Percentiles rank a stretch among this genome's conserved stretches.
Conservation (phyloP, 2,329 filamentous ascomycete species). For the Neonectria magnoliae region DNA sequence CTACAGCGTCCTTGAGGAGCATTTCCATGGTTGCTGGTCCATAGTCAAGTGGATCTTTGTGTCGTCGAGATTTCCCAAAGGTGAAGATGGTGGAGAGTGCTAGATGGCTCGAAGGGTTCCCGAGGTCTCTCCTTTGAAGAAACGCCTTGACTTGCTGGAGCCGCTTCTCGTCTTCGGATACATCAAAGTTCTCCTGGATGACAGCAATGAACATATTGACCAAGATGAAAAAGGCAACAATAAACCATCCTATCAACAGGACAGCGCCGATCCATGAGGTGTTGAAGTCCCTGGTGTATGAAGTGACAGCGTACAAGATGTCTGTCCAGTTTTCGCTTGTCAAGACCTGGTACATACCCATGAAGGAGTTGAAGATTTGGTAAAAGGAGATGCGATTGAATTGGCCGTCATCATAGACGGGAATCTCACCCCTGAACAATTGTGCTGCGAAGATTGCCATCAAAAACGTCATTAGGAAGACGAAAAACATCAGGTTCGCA, state of each 20-base stretch:
- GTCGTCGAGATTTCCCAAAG: constrained; percentile 66
- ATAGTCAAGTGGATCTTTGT: constrained; percentile 88
- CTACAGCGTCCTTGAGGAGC: constrained; percentile 94
- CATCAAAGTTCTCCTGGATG: constrained; percentile 99
- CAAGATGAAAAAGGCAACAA: constrained; percentile 92
- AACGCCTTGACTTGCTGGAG: constrained; percentile 96
- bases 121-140: constrained; percentile 88
- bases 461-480: constrained; percentile 94
- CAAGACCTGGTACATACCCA: constrained; percentile 97
- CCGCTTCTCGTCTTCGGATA: constrained; percentile 97
- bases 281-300: constrained; percentile 69
- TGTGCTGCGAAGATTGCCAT: constrained; percentile 94
- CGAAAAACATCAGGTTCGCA: constrained; percentile 92
- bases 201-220: constrained; percentile 99
- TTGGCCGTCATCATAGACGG: constrained; percentile 69
- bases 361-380: constrained; percentile 93
- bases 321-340: constrained; percentile 97
- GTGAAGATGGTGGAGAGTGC: constrained; percentile 78
- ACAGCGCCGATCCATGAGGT: constrained; percentile 94
- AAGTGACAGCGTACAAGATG: constrained; percentile 84
- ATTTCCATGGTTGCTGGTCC: constrained; percentile 93
- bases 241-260: constrained; percentile 96
- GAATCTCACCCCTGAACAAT: constrained; percentile 88
- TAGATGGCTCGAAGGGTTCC: constrained; percentile 76
- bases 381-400: constrained; percentile 80